Evolutionary conservation across 164 flowering plant genomes (phyloP), one percentile per base, ranked within the genome.

Genomic region (Magnolia changhungtana): DNA sequence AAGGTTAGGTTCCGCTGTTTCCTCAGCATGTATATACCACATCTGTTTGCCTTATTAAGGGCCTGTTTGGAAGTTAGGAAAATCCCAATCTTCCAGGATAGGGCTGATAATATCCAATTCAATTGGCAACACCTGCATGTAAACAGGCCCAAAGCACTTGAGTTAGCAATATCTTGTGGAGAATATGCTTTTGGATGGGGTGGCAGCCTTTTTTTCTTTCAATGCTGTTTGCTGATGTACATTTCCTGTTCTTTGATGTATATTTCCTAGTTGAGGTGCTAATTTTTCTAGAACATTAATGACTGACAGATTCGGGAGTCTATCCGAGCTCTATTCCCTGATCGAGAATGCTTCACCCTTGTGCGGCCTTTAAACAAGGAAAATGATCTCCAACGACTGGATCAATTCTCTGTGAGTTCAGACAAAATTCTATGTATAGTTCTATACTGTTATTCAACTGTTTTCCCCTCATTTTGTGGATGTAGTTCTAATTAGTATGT

Each of bases 321-420:
- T 19, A 92, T 96, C 80, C 89, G 98, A 77, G 98, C 99, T 77
- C 89, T 96, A 67, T 96, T 96, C 76, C 98, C 99, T 19, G 98
- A 95, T 78, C 88, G 98, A 79, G 99, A 96, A 77, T 96, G 99
- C 81, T 96, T 86, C 84, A 77, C 99, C 24, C 94, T 96, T 74
- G 98, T 96, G 77, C 89, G 99, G 72, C 99, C 99, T 80, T 78
- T 93, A 81, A 94, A 86, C 85, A 85, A 84, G 75, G 98, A 96
- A 84, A 86, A 84, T 79, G 95, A 91, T 69, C 95, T 96, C 63
- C 99, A 92, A 81, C 83, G 90, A 52, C 94, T 96, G 55, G 99
- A 96, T 79, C 96, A 94, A 82, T 91, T 90, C 68, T 73, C 88
- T 73, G 98, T 96, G 61, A 86, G 95, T 72, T 29, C 18, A 16